phyloP scores from a whole-genome alignment of 192 early-diverging fungal genomes.

The Phycomyces nitens region DNA sequence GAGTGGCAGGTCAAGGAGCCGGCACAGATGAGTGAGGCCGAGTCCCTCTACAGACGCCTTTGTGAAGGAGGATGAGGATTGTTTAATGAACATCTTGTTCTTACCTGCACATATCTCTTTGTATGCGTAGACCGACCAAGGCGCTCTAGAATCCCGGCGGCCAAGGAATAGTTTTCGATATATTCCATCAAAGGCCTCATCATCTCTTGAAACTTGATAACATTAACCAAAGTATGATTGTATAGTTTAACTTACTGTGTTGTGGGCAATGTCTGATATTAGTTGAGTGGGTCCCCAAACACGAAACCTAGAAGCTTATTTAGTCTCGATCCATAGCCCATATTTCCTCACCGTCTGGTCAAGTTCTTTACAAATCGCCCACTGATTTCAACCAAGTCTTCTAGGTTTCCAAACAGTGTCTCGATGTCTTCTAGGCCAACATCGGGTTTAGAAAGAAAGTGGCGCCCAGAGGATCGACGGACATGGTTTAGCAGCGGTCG shows the following conservation, averaged over 20 bases:
- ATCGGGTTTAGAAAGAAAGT: background rate
- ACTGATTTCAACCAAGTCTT: background rate
- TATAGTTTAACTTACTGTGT: background rate
- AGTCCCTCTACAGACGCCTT: constrained; percentile 1
- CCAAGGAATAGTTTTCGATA: background rate
- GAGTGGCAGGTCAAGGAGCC: constrained; percentile 2
- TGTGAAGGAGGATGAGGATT: no score
- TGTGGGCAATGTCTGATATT: background rate
- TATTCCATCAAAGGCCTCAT: background rate
- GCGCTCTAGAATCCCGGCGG: background rate
- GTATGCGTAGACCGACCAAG: background rate
- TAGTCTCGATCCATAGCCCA: background rate
- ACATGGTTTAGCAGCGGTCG: constrained; percentile 1
- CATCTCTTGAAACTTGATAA: background rate
- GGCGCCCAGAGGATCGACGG: background rate
- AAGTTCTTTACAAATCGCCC: background rate
- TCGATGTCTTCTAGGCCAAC: background rate
- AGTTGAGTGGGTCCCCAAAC: constrained; percentile 12
- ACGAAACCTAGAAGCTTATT: constrained; percentile 2
- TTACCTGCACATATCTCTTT: constrained; percentile 1
- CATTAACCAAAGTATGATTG: background rate
- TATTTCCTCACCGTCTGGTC: background rate
- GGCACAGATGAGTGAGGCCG: background rate
- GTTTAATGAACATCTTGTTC: no score
- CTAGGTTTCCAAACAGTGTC: background rate